Percentiles rank a stretch among this genome's conserved stretches.
Evolutionary conservation across 2,329 filamentous ascomycete genomes (phyloP).

Genomic region (Penicillium aurantiogriseum): DNA sequence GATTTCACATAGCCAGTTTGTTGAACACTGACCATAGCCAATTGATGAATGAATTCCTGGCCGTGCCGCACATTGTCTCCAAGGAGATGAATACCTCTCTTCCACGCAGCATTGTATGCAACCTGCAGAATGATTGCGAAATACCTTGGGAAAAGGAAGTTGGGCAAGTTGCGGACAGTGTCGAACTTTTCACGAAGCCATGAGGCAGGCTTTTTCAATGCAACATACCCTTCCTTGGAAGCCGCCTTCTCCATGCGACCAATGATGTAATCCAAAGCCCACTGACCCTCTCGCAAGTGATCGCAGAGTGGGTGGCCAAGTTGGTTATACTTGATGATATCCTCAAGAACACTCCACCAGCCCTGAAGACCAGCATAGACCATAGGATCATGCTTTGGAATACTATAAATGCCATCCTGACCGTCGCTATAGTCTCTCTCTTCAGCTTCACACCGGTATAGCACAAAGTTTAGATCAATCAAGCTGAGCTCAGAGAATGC

Average conservation of each 20-base stretch:
- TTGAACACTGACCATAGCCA: slow-evolving; percentile 89
- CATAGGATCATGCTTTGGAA: slow-evolving; percentile 78
- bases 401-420: slow-evolving; percentile 80
- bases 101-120: slow-evolving; percentile 79
- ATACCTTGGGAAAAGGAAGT: slow-evolving; percentile 86
- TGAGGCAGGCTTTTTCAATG: slow-evolving; percentile 63
- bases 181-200: slow-evolving; percentile 87
- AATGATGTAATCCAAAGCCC: slow-evolving; percentile 86
- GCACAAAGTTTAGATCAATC: slow-evolving; percentile 82
- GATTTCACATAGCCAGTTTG: slow-evolving; percentile 86
- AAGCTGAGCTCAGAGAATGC: slow-evolving; percentile 75
- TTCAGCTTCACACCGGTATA: slow-evolving; percentile 90
- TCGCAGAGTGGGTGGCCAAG: slow-evolving; percentile 91
- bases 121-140: slow-evolving; percentile 87
- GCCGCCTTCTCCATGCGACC: slow-evolving; percentile 73
- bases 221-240: slow-evolving; percentile 59
- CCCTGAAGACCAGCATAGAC: slow-evolving; percentile 97
- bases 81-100: slow-evolving; percentile 76
- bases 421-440: slow-evolving; percentile 76
- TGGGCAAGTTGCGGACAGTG: slow-evolving; percentile 79
- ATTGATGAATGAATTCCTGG: slow-evolving; percentile 82
- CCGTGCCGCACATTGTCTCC: slow-evolving; percentile 72
- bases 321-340: slow-evolving; percentile 84
- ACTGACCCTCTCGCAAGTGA: slow-evolving; percentile 85
- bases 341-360: slow-evolving; percentile 90